Evolutionary conservation across 768 basidiomycete species (phyloP), one percentile per base, ranked within the genome.

Genomic region (Coprinopsis marcescibilis): DNA sequence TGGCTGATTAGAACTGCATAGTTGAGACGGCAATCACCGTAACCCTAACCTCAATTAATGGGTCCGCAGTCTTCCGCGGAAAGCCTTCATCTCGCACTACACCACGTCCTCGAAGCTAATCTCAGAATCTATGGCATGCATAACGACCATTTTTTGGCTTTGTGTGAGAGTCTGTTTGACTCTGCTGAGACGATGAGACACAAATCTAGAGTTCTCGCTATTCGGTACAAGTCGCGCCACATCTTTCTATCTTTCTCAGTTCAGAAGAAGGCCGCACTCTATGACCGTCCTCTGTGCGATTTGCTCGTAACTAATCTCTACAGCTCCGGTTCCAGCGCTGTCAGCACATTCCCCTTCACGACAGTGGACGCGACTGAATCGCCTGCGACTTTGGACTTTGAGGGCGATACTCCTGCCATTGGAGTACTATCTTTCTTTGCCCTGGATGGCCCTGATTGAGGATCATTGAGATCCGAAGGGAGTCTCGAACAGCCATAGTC

Each of bases 1-100:
- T 72, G 71, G 71, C 72, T 74, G 65, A 60, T 19, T 42, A 42
- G 34, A 70, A 62, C 70, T 73, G 53, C 54, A 62, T 50, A 73
- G 71, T 48, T 61, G 58, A 51, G n/a, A 49, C 24, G 70, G 72
- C 53, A 54, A 56, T 53, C 33, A 38, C 70, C 70, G 68, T 43
- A 50, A 55, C 62, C 66, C 65, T 65, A 67, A 68, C 66, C 66
- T 54, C 8, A 30, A 5, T 1, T 4, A 19, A 8, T 17, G 4
- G 43, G 6, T 3, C 3, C 8, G 17, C n/a, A n/a, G n/a, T n/a
- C n/a, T n/a, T n/a, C n/a, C n/a, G n/a, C n/a, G n/a, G n/a, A n/a
- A n/a, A n/a, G n/a, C n/a, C n/a, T n/a, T n/a, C n/a, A n/a, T n/a
- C n/a, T n/a, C n/a, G n/a, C n/a, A n/a, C n/a, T n/a, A n/a, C n/a